Percentiles rank a stretch among this genome's conserved stretches.
Evolutionary conservation across 768 basidiomycete species (phyloP).

Genomic region (Panaeolus cyanescens): DNA sequence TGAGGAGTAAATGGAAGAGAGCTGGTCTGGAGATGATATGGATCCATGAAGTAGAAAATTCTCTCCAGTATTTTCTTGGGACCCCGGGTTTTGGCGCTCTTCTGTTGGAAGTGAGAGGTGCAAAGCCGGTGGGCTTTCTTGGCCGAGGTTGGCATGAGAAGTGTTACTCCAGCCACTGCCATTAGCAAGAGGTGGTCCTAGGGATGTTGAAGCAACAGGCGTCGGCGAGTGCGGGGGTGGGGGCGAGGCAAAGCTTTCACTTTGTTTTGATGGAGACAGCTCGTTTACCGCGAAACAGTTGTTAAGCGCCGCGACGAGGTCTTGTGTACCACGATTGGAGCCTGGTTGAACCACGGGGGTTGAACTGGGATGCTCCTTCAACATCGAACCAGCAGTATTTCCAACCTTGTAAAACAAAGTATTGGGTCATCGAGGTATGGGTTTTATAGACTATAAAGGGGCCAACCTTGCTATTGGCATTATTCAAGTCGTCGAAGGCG

Average conservation of each 20-base stretch:
- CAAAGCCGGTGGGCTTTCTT: no score
- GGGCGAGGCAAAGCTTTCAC: background rate
- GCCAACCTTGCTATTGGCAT: background rate
- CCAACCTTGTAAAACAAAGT: background rate
- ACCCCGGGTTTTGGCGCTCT: no score
- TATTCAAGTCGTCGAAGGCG: background rate
- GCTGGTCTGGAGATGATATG: no score
- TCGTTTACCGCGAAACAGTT: background rate
- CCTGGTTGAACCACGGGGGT: background rate
- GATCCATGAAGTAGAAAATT: no score
- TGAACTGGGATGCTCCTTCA: background rate
- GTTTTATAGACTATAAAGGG: background rate
- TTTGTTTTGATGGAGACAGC: background rate
- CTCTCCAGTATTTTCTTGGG: no score
- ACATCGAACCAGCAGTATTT: background rate
- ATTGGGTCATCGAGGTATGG: background rate
- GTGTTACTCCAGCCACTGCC: no score
- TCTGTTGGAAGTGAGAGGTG: no score
- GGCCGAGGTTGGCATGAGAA: no score
- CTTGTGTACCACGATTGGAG: background rate
- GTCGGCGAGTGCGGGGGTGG: background rate
- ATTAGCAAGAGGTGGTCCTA: no score
- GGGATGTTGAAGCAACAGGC: background rate
- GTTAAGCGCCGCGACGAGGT: background rate
- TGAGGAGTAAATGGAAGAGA: no score